Base-by-base conservation (phyloP, 148 eudicot species). In the Chenopodium album region DNA sequence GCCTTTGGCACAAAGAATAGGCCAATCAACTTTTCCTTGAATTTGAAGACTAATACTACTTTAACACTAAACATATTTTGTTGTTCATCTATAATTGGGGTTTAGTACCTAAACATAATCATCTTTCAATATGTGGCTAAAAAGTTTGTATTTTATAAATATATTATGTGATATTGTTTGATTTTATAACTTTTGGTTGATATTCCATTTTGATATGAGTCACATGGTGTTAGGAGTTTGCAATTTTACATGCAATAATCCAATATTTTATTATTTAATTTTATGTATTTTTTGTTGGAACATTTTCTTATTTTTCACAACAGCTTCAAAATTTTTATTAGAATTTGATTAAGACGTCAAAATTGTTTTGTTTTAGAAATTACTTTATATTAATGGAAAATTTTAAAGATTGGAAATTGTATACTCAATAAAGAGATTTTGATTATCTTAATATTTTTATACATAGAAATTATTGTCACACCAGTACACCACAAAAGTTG, bases 121-220 rank as follows among this genome's bases (percentile, higher is more conserved):
- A 77, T 63, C 5, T 59, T 62, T 76, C 23, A 26, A 32, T 60
- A 28, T 52, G 32, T 67, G 8, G 13, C 12, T 5, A 26, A 17
- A 29, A 68, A 28, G 63, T 69, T 69, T 14, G 59, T 67, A 19
- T 52, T 29, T n/a, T 20, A 20, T 9, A 44, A 69, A 3, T 26
- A 46, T 48, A 78, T 29, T 79, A 79, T 63, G 48, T 77, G 70
- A 77, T 60, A n/a, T 22, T 50, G 75, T 69, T 79, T 79, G 65
- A 69, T 79, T 41, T 68, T 48, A 13, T 7, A 4, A 26, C 9
- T 52, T 52, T 79, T 8, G 10, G 31, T 62, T 64, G 70, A 22
- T 62, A 41, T 77, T 37, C 19, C 28, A 20, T 73, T n/a, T 74
- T 74, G 63, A 74, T 74, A 23, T 52, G 64, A 63, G 54, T 37